phyloP scores from a whole-genome alignment of 1,284 basidiomycete genomes.

The Grifola frondosa region DNA sequence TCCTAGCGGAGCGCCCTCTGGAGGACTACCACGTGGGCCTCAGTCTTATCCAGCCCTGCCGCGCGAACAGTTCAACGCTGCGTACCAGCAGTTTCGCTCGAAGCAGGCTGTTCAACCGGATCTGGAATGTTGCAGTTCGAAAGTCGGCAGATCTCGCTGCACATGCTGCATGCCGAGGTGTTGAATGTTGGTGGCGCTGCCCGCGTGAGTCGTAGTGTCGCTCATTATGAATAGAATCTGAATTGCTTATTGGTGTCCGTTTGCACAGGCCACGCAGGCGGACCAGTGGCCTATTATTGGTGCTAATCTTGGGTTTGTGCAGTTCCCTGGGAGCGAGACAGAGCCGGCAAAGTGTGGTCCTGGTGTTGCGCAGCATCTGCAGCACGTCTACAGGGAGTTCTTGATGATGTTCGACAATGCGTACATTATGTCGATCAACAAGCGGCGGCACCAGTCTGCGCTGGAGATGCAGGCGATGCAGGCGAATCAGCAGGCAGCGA shows the following conservation, averaged over 20 bases:
- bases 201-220: constrained; percentile 45
- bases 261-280: constrained; percentile 47
- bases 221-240: too few species aligned
- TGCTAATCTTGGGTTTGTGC: constrained; percentile 59
- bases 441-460: constrained; percentile 10
- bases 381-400: constrained; percentile 58
- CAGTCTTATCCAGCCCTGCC: too few species aligned
- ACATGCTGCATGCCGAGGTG: constrained; percentile 55
- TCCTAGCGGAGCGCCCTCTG: too few species aligned
- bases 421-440: constrained; percentile 38
- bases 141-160: constrained; percentile 52
- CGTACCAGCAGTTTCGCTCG: constrained; percentile 48
- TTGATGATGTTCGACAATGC: constrained; percentile 56
- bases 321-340: constrained; percentile 53
- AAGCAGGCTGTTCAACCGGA: constrained; percentile 42
- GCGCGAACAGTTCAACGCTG: constrained; percentile 47
- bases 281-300: constrained; percentile 68
- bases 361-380: constrained; percentile 55
- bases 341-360: constrained; percentile 62
- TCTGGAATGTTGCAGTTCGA: constrained; percentile 45
- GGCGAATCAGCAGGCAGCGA: constrained; percentile 5
- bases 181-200: constrained; percentile 52
- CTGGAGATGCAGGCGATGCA: constrained; percentile 8
- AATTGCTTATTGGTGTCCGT: too few species aligned
- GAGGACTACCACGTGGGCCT: too few species aligned